Evolutionary conservation across 2,329 filamentous ascomycete genomes (phyloP).

Genomic region (Colletotrichum viniferum): DNA sequence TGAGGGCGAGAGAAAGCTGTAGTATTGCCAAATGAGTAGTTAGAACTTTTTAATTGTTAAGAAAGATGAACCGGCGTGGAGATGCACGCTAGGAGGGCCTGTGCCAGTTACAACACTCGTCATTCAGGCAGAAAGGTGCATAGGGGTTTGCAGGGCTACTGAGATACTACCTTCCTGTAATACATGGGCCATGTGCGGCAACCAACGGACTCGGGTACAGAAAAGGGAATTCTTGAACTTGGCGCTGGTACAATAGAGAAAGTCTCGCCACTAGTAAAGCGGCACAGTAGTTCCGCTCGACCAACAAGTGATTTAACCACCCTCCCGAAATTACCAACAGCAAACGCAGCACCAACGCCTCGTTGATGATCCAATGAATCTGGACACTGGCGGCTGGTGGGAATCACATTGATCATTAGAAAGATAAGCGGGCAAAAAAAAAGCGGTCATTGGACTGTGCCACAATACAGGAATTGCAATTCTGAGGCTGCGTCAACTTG

Average conservation of each 20-base stretch:
- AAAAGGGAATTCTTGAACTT: not conserved
- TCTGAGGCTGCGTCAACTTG: too few relatives aligned
- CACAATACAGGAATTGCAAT: not conserved
- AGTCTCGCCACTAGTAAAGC: fast-evolving
- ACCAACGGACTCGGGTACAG: fast-evolving
- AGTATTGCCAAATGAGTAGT: too few relatives aligned
- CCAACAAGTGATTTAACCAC: not conserved
- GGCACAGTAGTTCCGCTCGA: not conserved
- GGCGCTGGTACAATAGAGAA: not conserved
- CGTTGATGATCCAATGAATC: fast-evolving
- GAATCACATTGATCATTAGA: not conserved
- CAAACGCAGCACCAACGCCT: not conserved
- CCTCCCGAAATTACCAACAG: not conserved
- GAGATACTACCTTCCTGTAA: not conserved
- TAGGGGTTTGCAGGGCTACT: fast-evolving
- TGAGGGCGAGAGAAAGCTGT: not conserved
- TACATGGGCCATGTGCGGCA: not conserved
- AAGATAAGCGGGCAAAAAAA: too few relatives aligned
- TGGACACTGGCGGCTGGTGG: not conserved
- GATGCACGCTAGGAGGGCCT: fast-evolving
- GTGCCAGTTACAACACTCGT: not conserved
- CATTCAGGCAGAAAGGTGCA: not conserved
- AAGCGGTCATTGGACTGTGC: not conserved
- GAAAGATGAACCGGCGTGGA: not conserved
- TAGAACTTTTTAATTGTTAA: too few relatives aligned